Conservation (phyloP, 208 protist species). For the Kentomonas sorsogonicus region DNA sequence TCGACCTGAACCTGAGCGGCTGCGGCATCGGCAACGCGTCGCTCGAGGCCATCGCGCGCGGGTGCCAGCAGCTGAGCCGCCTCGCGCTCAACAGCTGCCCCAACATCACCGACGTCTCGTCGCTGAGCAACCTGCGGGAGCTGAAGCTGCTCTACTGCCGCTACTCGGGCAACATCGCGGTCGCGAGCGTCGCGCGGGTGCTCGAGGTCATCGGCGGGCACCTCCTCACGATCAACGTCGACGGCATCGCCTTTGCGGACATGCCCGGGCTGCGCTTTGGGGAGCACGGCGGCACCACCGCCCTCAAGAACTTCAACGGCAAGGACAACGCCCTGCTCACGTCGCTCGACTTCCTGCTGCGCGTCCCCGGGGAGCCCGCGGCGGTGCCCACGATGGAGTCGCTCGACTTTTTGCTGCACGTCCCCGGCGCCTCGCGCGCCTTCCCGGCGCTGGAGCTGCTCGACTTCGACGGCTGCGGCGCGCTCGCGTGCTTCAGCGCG, state of each 20-base stretch:
- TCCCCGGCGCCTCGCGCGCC: too few species aligned
- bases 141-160: constrained; percentile 75
- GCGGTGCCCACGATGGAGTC: constrained; percentile 35
- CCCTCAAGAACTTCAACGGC: constrained; percentile 63
- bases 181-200: constrained; percentile 31
- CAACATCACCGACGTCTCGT: constrained; percentile 35
- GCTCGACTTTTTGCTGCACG: too few species aligned
- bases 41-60: constrained; percentile 39
- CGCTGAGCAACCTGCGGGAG: constrained; percentile 37
- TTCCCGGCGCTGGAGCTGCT: constrained; percentile 49
- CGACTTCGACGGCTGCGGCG: constrained; percentile 46
- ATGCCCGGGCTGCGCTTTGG: constrained; percentile 31
- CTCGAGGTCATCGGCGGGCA: constrained; percentile 38
- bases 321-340: constrained; percentile 53
- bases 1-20: constrained; percentile 64
- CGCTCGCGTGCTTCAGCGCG: constrained; percentile 23
- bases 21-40: constrained; percentile 39
- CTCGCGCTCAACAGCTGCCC: constrained; percentile 75
- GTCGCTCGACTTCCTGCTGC: constrained; percentile 37
- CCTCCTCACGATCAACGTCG: constrained; percentile 67
- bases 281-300: constrained; percentile 10
- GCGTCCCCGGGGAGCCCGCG: constrained; percentile 10
- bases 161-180: constrained; percentile 61
- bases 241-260: constrained; percentile 44
- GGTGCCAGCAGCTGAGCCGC: constrained; percentile 55